Percentiles rank a stretch among this genome's conserved stretches.
These are phyloP conservation scores for Diaporthe amygdali DNA, from an alignment of 2,329 filamentous ascomycete species.

Conservation along the genomic window DNA sequence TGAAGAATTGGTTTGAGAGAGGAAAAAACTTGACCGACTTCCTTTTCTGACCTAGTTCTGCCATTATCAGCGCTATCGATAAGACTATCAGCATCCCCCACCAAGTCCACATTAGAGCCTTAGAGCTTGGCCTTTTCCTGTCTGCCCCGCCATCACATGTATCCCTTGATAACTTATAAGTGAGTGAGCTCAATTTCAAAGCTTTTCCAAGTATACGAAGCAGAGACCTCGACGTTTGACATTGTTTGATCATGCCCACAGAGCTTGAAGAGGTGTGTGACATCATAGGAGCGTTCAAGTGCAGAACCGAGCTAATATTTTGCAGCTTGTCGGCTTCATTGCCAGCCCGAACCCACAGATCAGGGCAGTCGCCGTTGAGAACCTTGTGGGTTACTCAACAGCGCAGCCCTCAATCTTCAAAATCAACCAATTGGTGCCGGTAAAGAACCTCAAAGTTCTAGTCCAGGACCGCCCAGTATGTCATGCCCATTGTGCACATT, in stretches of 20 bases:
- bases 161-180: slow-evolving; percentile 1
- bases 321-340: slow-evolving; percentile 88
- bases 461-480: slow-evolving; percentile 82
- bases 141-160: slow-evolving; percentile 11
- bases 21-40: slow-evolving; percentile 12
- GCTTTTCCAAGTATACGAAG: not conserved
- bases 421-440: slow-evolving; percentile 73
- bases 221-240: not conserved
- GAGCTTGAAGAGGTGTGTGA: slow-evolving; percentile 74
- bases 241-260: slow-evolving; percentile 64
- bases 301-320: not conserved
- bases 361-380: slow-evolving; percentile 82
- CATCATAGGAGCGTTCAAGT: not conserved
- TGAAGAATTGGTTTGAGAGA: not conserved
- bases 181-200: not conserved
- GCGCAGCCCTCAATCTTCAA: slow-evolving; percentile 84
- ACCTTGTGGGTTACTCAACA: slow-evolving; percentile 82
- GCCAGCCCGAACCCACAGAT: slow-evolving; percentile 92
- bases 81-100: not conserved
- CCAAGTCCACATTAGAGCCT: not conserved
- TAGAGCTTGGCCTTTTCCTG: not conserved
- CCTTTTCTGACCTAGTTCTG: slow-evolving; percentile 20
- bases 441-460: slow-evolving; percentile 87
- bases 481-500: not conserved
- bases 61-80: slow-evolving; percentile 21